Evolutionary conservation across 352 stramenopile species (phyloP), one percentile per base, ranked within the genome.

Genomic region (Phytophthora tubulina): DNA sequence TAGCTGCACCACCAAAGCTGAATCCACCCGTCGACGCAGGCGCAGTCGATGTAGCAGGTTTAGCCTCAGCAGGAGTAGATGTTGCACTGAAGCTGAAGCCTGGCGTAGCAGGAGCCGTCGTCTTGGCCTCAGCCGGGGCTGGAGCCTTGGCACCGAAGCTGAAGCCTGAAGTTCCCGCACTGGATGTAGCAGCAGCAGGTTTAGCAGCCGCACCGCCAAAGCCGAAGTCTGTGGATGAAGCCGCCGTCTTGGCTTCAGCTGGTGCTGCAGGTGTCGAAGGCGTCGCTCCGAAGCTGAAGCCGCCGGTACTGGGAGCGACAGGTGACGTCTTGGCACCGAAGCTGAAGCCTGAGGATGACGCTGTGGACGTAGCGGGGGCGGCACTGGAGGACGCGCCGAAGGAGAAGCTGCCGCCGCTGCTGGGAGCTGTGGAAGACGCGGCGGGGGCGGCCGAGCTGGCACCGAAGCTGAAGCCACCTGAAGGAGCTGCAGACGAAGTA

Each of bases 381-480:
- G 57, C 21, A 50, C 74, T 74, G 7, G 64, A 58, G 21, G 21
- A 27, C 21, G 21, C 36, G 42, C 17, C 58, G 32, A 71, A 71
- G n/a, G 33, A 60, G 46, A 71, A 71, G 10, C 63, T 53, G 3
- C 42, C 21, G 33, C 14, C 30, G 31, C 30, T 27, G n/a, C 11
- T 49, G 11, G 52, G 60, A 56, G 65, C 57, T 44, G 67, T 35
- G 13, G 41, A 46, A 46, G 41, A 46, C 14, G 41, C n/a, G 8
- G 61, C 35, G 8, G 60, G 17, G 7, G 72, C 32, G 1, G 44
- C 13, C 0, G 60, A 54, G 42, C 15, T 53, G 14, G 58, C 63
- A 9, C 76, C 65, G 39, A 82, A 81, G 62, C 52, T 70, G 41
- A 85, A 85, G 48, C 64, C 58, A 11, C 67, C 54, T 6, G 63